Conservation (phyloP, 1,284 basidiomycete species). For the Ustilago sp. region DNA sequence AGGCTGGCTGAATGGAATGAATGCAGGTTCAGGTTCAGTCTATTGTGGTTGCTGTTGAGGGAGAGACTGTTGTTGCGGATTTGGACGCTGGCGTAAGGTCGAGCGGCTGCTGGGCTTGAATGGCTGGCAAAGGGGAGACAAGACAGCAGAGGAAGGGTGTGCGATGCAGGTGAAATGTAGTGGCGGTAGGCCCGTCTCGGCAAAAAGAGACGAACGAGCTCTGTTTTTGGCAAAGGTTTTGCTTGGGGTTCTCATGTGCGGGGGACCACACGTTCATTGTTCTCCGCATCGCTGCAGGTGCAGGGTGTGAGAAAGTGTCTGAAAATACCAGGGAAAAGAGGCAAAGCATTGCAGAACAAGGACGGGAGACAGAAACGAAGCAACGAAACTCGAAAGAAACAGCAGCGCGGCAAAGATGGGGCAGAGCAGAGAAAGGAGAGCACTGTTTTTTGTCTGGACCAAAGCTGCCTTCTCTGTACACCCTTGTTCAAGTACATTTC, state of each 20-base stretch:
- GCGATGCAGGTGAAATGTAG: neutral
- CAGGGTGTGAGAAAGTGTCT: neutral
- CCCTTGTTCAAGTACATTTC: neutral
- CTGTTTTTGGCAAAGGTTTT: constrained; percentile 3
- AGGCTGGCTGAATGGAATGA: neutral
- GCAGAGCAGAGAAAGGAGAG: constrained; percentile 9
- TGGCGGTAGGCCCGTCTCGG: constrained; percentile 30
- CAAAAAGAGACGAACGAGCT: constrained; percentile 20
- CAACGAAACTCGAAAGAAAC: neutral
- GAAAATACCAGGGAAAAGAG: neutral
- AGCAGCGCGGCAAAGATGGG: constrained; percentile 1
- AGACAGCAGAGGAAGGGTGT: neutral
- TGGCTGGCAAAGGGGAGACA: constrained; percentile 1
- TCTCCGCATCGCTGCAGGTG: neutral
- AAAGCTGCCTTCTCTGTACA: neutral
- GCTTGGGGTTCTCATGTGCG: neutral
- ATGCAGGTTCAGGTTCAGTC: neutral
- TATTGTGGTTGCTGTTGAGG: no score
- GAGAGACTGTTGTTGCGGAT: neutral
- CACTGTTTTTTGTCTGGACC: constrained; percentile 1
- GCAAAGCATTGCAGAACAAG: neutral
- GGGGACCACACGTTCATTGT: neutral
- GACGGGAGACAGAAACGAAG: neutral
- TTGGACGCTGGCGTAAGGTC: neutral
- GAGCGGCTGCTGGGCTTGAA: neutral